Percentiles rank a stretch among this genome's conserved stretches.
Conservation (phyloP, 805 yeast species). For the Cyberlindnera americana region DNA sequence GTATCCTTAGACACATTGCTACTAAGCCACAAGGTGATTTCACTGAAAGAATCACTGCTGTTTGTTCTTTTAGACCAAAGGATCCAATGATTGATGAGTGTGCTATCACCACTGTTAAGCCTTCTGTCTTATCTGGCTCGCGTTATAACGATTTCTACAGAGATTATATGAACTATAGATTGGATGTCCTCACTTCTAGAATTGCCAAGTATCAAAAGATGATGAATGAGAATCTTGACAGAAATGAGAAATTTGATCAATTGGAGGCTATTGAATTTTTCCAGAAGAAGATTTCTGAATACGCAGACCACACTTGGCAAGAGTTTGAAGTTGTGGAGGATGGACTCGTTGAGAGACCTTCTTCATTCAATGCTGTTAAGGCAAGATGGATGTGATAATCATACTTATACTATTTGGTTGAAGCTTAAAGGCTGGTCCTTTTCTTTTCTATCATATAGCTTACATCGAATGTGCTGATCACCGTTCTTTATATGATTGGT, state of each 20-base stretch:
- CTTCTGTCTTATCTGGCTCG: slow-evolving; percentile 35
- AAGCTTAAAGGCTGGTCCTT: not conserved
- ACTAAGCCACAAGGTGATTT: slow-evolving; percentile 38
- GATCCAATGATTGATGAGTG: slow-evolving; percentile 36
- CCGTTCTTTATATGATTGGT: no score
- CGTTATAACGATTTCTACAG: slow-evolving; percentile 38
- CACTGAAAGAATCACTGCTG: slow-evolving; percentile 41
- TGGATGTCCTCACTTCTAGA: slow-evolving; percentile 34
- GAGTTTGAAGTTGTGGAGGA: slow-evolving; percentile 35
- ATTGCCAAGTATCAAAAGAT: slow-evolving; percentile 27
- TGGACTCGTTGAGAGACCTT: slow-evolving; percentile 26
- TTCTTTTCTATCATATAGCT: no score
- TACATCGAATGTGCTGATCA: no score
- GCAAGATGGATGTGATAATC: slow-evolving; percentile 17
- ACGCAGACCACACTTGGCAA: slow-evolving; percentile 31
- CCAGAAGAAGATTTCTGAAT: slow-evolving; percentile 26
- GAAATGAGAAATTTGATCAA: slow-evolving; percentile 36
- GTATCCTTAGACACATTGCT: slow-evolving; percentile 44
- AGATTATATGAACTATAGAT: slow-evolving; percentile 38
- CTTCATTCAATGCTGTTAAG: slow-evolving; percentile 21
- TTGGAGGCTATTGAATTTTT: slow-evolving; percentile 32
- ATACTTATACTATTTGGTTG: no score
- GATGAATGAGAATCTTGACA: slow-evolving; percentile 21
- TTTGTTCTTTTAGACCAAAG: slow-evolving; percentile 40
- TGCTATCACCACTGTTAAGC: slow-evolving; percentile 40